Evolutionary conservation across 805 yeast genomes (phyloP), one percentile per base, ranked within the genome.

Genomic region (Metschnikowia chrysomelidarum): DNA sequence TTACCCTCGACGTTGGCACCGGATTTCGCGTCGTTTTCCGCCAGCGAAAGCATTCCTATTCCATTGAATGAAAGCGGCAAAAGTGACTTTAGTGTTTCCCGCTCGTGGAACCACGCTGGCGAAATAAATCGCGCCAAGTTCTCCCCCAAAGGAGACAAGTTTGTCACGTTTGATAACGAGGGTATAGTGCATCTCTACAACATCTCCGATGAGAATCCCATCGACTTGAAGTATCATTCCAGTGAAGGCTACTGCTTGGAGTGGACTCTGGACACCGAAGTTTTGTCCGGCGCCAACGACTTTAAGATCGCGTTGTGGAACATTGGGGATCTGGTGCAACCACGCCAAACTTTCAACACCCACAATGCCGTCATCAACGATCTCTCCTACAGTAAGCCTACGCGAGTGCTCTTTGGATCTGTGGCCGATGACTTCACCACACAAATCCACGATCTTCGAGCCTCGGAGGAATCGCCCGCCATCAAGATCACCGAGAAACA

Each of bases 291-390:
- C 2, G 71, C 87, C 4, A 78, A 75, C 41, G 95, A 86, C 55
- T 59, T 73, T 11, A 73, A 75, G 18, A 75, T 86, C 27, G 86
- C 86, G 0, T 52, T 81, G 24, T 87, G 95, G 95, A 83, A 82
- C 45, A 49, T 75, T 7, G 46, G 57, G 18, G 56, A 62, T 30
- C 61, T 66, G 0, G 46, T 58, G 4, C 56, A 69, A 4, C 87
- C 87, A 11, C 40, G 57, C n/a, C 68, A 63, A 38, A 59, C 63
- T 4, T 75, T 73, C 49, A 64, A 66, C 30, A 55, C 73, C 6
- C 87, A 82, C 53, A 46, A 62, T 4, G 75, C 80, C 2, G 73
- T 73, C 4, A 78, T 84, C 21, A 85, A 82, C 56, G 93, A 80
- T 46, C 62, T 86, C 17, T 65, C 83, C 2, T 78, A 82, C 78